Evolutionary conservation across 345 rosid species (phyloP).

Genomic region (Toxicodendron radicans): DNA sequence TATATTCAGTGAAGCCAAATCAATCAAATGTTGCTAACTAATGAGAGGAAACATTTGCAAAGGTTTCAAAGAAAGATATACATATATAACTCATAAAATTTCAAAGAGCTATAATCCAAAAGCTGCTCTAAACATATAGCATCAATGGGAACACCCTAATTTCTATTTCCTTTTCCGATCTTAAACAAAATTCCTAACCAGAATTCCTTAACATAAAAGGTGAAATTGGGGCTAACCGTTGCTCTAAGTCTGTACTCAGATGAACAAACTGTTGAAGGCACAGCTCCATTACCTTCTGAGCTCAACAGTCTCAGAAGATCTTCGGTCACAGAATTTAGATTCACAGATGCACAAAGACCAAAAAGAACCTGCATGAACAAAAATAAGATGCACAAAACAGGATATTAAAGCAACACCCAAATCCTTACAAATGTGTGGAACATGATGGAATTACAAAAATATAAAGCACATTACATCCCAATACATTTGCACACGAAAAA

Average conservation of each 20-base stretch:
- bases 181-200: background rate
- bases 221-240: constrained; percentile 47
- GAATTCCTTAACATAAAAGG: background rate
- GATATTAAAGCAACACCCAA: background rate
- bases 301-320: constrained; percentile 55
- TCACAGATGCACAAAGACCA: constrained; percentile 67
- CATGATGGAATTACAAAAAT: background rate
- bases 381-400: constrained; percentile 9
- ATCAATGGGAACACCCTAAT: background rate
- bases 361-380: constrained; percentile 61
- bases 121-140: background rate
- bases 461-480: background rate
- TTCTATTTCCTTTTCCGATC: background rate
- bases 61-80: too few species aligned
- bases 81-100: too few species aligned
- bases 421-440: background rate
- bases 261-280: constrained; percentile 60
- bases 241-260: constrained; percentile 68
- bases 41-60: background rate
- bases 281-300: constrained; percentile 35
- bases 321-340: constrained; percentile 55
- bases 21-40: background rate
- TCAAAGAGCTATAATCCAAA: background rate
- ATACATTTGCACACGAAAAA: background rate
- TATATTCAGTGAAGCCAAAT: background rate